Evolutionary conservation across 2,329 filamentous ascomycete species (phyloP).

Genomic region (Bertia moriformis): DNA sequence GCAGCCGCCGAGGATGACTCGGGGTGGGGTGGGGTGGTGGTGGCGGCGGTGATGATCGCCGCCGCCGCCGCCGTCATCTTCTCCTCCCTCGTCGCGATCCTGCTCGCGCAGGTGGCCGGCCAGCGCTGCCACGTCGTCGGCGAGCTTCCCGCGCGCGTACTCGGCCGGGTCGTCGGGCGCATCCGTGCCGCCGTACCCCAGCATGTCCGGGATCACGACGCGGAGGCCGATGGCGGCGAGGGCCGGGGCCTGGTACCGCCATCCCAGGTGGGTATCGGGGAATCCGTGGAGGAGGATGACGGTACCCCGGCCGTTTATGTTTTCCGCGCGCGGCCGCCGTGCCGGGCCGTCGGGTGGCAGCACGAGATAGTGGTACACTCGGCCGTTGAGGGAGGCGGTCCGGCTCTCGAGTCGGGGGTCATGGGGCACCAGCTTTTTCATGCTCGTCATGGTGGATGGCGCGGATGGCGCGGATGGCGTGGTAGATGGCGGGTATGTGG

Average conservation of each 20-base stretch:
- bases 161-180: constrained; percentile 44
- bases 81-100: constrained; percentile 17
- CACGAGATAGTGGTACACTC: background rate
- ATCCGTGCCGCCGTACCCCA: constrained; percentile 70
- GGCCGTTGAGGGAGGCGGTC: background rate
- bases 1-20: constrained; percentile 74
- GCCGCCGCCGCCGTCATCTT: no score
- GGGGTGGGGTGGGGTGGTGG: no score
- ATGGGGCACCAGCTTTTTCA: background rate
- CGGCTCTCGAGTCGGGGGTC: background rate
- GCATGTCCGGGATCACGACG: constrained; percentile 72
- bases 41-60: no score
- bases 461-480: background rate
- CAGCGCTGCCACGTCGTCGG: constrained; percentile 63
- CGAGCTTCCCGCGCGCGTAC: constrained; percentile 60
- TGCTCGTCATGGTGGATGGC: background rate
- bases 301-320: background rate
- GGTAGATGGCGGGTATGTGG: background rate
- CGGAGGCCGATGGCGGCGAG: constrained; percentile 59
- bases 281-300: constrained; percentile 49
- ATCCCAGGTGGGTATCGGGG: constrained; percentile 71
- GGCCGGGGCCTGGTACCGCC: constrained; percentile 76
- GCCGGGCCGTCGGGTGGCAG: background rate
- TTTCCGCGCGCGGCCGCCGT: no score
- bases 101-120: constrained; percentile 33